Conservation (phyloP, 139 green algal genomes). For the Bryopsis sp. region DNA sequence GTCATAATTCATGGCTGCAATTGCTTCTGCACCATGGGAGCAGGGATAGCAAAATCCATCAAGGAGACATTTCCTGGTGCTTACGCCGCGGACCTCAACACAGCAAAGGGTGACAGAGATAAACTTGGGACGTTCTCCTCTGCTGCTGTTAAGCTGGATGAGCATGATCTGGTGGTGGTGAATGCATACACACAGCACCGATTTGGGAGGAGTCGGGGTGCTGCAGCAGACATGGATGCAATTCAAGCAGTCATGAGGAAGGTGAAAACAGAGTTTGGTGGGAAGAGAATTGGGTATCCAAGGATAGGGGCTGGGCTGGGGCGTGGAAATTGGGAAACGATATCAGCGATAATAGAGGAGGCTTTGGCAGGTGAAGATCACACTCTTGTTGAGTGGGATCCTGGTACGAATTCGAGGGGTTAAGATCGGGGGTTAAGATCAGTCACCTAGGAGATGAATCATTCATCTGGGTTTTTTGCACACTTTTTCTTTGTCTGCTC, state of each 20-base stretch:
- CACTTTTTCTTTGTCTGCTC: too few species aligned
- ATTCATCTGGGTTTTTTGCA: too few species aligned
- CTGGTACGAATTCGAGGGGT: too few species aligned
- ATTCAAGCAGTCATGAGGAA: not conserved
- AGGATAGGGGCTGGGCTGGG: not conserved
- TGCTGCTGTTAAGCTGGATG: not conserved
- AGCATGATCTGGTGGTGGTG: not conserved
- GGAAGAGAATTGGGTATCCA: not conserved
- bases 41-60: not conserved
- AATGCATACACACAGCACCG: slow-evolving; percentile 1
- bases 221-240: not conserved
- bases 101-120: not conserved
- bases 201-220: too few species aligned
- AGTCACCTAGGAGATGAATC: too few species aligned
- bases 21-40: not conserved
- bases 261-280: not conserved
- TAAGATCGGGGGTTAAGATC: too few species aligned
- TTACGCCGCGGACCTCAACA: not conserved
- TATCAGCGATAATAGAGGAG: not conserved
- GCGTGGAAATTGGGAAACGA: not conserved
- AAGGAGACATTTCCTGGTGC: not conserved
- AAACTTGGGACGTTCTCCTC: not conserved
- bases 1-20: not conserved
- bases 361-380: not conserved
- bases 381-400: not conserved